phyloP scores from a whole-genome alignment of 352 stramenopile species.

The Phytopythium ostracodes region DNA sequence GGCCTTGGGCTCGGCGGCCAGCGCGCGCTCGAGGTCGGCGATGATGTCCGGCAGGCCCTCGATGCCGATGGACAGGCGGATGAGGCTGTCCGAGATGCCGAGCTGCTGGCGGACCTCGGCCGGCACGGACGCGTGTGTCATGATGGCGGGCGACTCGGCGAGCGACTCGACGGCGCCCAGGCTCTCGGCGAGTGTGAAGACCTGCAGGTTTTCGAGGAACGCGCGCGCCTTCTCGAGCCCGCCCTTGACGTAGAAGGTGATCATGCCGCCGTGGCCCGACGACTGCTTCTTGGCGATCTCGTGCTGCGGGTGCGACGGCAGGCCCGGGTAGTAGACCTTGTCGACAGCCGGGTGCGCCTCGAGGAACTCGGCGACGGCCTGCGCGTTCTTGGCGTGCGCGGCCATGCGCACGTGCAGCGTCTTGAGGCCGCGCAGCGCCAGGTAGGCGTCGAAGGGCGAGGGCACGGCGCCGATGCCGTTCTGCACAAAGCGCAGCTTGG shows the following conservation, averaged over 20 bases:
- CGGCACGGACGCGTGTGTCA: conserved; percentile 92
- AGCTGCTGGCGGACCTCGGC: conserved; percentile 84
- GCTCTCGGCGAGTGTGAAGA: conserved; percentile 91
- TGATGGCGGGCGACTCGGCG: conserved; percentile 89
- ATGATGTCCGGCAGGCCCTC: conserved; percentile 92
- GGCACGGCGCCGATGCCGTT: conserved; percentile 92
- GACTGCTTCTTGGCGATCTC: conserved; percentile 83
- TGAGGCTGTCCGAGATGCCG: conserved; percentile 91
- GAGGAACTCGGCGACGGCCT: conserved; percentile 90
- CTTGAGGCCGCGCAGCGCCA: conserved; percentile 94
- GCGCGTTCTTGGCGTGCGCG: conserved; percentile 92
- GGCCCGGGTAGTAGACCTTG: conserved; percentile 92
- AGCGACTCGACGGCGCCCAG: conserved; percentile 15
- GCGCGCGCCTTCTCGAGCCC: conserved; percentile 72
- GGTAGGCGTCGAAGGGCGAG: conserved; percentile 92
- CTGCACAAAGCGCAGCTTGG: conserved; percentile 92
- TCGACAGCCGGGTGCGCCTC: conserved; percentile 84
- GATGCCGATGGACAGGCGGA: conserved; percentile 91
- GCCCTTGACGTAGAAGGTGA: conserved; percentile 94
- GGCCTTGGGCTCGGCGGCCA: conserved; percentile 50
- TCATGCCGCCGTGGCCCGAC: conserved; percentile 72
- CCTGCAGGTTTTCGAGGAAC: conserved; percentile 91
- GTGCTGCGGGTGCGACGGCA: conserved; percentile 88
- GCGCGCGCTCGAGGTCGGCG: conserved; percentile 78
- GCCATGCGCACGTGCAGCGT: conserved; percentile 94